Base-by-base conservation (phyloP, 768 basidiomycete genomes). In the Psilocybe azurescens region DNA sequence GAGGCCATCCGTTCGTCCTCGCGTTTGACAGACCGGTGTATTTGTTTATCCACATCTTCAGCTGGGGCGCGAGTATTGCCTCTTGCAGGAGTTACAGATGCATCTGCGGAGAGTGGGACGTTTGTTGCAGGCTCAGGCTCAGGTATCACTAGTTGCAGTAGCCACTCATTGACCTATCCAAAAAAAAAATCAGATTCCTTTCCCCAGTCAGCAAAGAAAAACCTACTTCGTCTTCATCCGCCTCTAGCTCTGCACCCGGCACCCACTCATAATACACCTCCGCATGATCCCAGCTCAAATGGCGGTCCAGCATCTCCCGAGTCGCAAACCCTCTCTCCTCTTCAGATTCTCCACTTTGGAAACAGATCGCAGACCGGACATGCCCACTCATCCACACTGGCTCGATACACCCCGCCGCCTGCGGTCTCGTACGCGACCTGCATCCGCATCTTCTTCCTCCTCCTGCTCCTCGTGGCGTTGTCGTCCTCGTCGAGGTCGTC, bases 291-390 rank as follows among this genome's bases (percentile, higher is more conserved):
- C 67, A 69, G 10, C 59, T 38, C 14, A 75, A 56, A 61, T 75
- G 74, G 14, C 69, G 66, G 36, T 65, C 64, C 2, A 75, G 63
- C 64, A 72, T 73, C 33, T 72, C 72, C 29, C 62, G 63, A 4
- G 71, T 75, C 3, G 38, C 56, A 13, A 73, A 61, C 9, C 10
- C 59, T 10, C 67, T 71, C n/a, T 13, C 14, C n/a, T 44, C 11
- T 16, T n/a, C 41, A 14, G 41, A 44, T 11, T 44, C 41, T 5
- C n/a, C 41, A 16, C 14, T 13, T 5, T 44, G 41, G 41, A 6
- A 71, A 61, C 16, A 75, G 61, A 33, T 69, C 60, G 39, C 74
- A 75, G 16, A 75, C 57, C 0, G 72, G 72, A 47, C 74, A 75
- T 11, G 46, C 49, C 71, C 71, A 73, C 5, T 61, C 54, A 16